Evolutionary conservation across 2,329 filamentous ascomycete genomes (phyloP).

Genomic region (Fusarium continuum): DNA sequence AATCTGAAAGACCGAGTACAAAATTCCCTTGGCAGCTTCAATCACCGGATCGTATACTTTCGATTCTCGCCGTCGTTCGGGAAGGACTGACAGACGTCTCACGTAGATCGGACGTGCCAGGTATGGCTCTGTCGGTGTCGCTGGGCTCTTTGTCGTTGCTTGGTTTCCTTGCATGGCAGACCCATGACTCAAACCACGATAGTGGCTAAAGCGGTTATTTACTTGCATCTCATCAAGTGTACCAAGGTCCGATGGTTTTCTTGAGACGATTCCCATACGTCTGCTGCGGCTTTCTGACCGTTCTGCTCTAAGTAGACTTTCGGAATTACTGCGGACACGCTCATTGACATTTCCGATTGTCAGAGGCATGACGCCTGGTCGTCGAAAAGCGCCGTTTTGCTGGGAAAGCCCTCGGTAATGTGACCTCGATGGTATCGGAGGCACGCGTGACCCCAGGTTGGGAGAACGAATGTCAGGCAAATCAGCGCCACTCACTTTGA

Average conservation of each 20-base stretch:
- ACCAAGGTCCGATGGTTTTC: slow-evolving; percentile 67
- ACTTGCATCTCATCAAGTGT: slow-evolving; percentile 70
- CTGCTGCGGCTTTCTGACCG: slow-evolving; percentile 65
- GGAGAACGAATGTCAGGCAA: slow-evolving; percentile 74
- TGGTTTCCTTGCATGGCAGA: slow-evolving; percentile 69
- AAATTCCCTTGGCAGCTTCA: slow-evolving; percentile 71
- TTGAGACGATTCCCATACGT: slow-evolving; percentile 72
- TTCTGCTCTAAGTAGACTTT: slow-evolving; percentile 64
- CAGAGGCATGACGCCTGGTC: slow-evolving; percentile 76
- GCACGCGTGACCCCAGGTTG: slow-evolving; percentile 66
- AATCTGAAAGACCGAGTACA: slow-evolving; percentile 74
- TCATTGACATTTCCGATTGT: slow-evolving; percentile 77
- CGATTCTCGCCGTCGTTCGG: slow-evolving; percentile 70
- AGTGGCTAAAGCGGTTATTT: slow-evolving; percentile 73
- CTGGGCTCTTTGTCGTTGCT: slow-evolving; percentile 60
- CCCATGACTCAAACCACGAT: slow-evolving; percentile 72
- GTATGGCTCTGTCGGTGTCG: slow-evolving; percentile 66
- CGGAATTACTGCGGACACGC: slow-evolving; percentile 71
- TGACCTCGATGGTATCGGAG: slow-evolving; percentile 78
- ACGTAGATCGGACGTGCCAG: slow-evolving; percentile 70
- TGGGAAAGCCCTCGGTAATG: slow-evolving; percentile 81
- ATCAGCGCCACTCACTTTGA: slow-evolving; percentile 79
- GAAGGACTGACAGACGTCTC: slow-evolving; percentile 69
- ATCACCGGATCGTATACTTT: slow-evolving; percentile 68
- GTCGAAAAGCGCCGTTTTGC: slow-evolving; percentile 70